Evolutionary conservation across 2,329 filamentous ascomycete genomes (phyloP), one percentile per base, ranked within the genome.

Genomic region (Fusarium sp.): DNA sequence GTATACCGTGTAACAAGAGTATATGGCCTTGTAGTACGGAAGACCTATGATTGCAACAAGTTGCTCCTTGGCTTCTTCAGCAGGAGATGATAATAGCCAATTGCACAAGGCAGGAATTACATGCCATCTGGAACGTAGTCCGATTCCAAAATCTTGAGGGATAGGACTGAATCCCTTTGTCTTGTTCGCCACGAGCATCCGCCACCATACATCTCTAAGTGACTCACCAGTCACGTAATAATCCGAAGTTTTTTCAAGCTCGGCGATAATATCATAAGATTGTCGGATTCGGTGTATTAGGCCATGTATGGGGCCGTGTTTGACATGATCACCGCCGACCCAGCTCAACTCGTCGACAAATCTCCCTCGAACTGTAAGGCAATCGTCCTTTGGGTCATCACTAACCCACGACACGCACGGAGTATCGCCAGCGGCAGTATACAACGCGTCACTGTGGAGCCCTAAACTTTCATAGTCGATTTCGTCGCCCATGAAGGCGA

Each of bases 31-130:
- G 14, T 54, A 54, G 5, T 1, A 18, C 20, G 24, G 20, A 2
- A 39, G 24, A 3, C 51, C 51, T 5, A 54, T 39, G 2, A 28
- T 13, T 2, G 1, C 3, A 3, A 54, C 10, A 12, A 54, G 24
- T 13, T 14, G 14, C 13, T 54, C 14, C 1, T 39, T 54, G 24
- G 51, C 35, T 28, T 39, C 24, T 14, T 54, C 35, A 0, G 51
- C 1, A 39, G 51, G 20, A 1, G 3, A 5, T 1, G 20, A n/a
- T 22, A 39, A 2, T 10, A 54, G 7, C 0, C 0, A 28, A 10
- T 10, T n/a, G 35, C 10, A 54, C 2, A 54, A 4, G 1, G 0
- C 3, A 7, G 18, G 51, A 0, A 54, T 54, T 39, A 0, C 3
- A 39, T 54, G 2, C 33, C 51, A 38, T 28, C 1, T 54, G 10